phyloP scores from a whole-genome alignment of 2,329 filamentous ascomycete species.

The Fusarium sacchari region DNA sequence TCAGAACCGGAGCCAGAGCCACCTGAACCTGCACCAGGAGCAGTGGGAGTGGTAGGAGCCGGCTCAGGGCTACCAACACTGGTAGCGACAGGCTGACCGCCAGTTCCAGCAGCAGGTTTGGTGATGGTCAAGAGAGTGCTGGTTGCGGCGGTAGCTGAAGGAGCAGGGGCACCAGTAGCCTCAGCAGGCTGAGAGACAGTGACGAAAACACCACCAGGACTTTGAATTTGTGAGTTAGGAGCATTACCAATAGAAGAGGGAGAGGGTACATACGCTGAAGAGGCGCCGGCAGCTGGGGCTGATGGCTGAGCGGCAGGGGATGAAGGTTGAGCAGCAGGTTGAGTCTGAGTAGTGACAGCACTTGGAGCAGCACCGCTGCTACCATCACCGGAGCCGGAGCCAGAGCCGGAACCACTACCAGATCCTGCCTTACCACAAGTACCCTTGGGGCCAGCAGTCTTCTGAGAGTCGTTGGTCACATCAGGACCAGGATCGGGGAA shows the following conservation, averaged over 20 bases:
- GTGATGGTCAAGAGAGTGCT: slow-evolving; percentile 41
- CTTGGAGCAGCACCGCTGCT: slow-evolving; percentile 16
- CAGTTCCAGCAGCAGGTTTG: slow-evolving; percentile 33
- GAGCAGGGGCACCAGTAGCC: slow-evolving; percentile 37
- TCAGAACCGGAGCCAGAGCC: slow-evolving; percentile 43
- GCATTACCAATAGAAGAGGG: slow-evolving; percentile 1
- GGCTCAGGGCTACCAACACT: slow-evolving; percentile 25
- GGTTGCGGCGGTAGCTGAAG: slow-evolving; percentile 27
- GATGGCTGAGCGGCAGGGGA: slow-evolving; percentile 21
- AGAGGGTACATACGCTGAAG: slow-evolving; percentile 43
- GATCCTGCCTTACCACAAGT: slow-evolving; percentile 47
- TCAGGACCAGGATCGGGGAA: slow-evolving; percentile 74
- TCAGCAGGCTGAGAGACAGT: slow-evolving; percentile 45
- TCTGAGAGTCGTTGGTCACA: slow-evolving; percentile 53
- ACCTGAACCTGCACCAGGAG: slow-evolving; percentile 33
- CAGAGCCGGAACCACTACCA: slow-evolving; percentile 18
- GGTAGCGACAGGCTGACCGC: slow-evolving; percentile 16
- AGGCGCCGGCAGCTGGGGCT: slow-evolving; percentile 33
- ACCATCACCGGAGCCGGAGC: slow-evolving; percentile 1
- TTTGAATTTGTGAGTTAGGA: slow-evolving; percentile 40
- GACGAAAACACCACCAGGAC: slow-evolving; percentile 57
- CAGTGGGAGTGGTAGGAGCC: slow-evolving; percentile 17
- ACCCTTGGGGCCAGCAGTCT: slow-evolving; percentile 50
- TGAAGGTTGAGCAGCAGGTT: slow-evolving; percentile 1
- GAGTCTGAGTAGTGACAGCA: slow-evolving; percentile 38